Percentiles rank a stretch among this genome's conserved stretches.
Conservation (phyloP, 768 basidiomycete genomes). For the Dendrothele bispora region DNA sequence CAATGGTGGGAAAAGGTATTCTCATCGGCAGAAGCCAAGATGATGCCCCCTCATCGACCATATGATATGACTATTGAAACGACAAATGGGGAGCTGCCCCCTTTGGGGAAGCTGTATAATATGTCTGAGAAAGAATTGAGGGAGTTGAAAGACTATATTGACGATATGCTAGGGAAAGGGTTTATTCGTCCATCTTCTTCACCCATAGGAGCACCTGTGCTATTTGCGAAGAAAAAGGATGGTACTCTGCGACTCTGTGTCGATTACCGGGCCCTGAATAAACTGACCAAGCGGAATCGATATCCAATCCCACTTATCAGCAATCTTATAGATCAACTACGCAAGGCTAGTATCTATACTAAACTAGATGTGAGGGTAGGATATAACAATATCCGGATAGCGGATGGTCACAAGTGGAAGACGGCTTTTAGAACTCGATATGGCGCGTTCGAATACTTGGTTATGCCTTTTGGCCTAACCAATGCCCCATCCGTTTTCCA, state of each 20-base stretch:
- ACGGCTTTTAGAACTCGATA: conserved; percentile 34
- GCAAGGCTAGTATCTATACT: conserved; percentile 21
- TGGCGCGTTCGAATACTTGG: conserved; percentile 36
- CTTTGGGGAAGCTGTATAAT: neutral
- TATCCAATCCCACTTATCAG: conserved; percentile 30
- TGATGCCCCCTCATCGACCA: too few relatives aligned
- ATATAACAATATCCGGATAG: conserved; percentile 37
- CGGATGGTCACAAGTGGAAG: conserved; percentile 41
- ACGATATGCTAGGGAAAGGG: conserved; percentile 35
- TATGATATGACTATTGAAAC: conserved; percentile 1
- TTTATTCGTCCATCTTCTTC: conserved; percentile 34
- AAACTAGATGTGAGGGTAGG: conserved; percentile 35
- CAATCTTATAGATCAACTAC: neutral
- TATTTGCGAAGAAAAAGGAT: conserved; percentile 21
- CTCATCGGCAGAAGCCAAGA: too few relatives aligned
- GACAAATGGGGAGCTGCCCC: neutral
- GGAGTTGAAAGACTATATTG: conserved; percentile 33
- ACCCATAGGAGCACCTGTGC: conserved; percentile 28
- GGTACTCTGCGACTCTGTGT: conserved; percentile 21
- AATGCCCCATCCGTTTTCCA: conserved; percentile 37
- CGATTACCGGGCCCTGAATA: conserved; percentile 26
- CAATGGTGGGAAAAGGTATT: too few relatives aligned
- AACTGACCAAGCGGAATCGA: conserved; percentile 31
- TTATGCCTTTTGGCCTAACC: conserved; percentile 38
- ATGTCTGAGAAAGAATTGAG: conserved; percentile 28